Percentiles rank a stretch among this genome's conserved stretches.
phyloP scores from a whole-genome alignment of 1,139 yeast species.

The Lodderomyces orthopsilosis region DNA sequence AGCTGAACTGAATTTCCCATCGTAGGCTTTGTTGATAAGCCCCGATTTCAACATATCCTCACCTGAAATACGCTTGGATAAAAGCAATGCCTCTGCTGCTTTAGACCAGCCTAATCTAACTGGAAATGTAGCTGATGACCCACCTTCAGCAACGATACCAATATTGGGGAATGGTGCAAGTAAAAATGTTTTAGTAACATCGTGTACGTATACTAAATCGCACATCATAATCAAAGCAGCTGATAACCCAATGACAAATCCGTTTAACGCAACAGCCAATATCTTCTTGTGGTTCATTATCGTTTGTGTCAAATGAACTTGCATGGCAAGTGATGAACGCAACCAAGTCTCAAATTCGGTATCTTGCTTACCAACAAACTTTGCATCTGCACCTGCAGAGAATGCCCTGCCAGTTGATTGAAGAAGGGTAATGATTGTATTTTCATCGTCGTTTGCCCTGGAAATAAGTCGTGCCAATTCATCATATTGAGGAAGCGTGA shows the following conservation, averaged over 20 bases:
- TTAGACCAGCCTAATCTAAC: conserved; percentile 69
- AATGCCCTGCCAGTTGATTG: conserved; percentile 74
- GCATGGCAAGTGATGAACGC: conserved; percentile 61
- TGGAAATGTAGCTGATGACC: conserved; percentile 65
- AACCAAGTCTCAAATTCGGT: conserved; percentile 54
- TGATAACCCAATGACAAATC: conserved; percentile 80
- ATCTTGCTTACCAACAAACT: conserved; percentile 24
- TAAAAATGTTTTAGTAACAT: conserved; percentile 54
- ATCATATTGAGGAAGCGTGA: conserved; percentile 64
- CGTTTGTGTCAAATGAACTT: conserved; percentile 63
- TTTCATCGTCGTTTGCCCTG: conserved; percentile 61
- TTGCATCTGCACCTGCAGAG: conserved; percentile 76
- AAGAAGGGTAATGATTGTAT: conserved; percentile 63
- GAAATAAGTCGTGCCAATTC: conserved; percentile 60
- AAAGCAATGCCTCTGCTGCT: conserved; percentile 70
- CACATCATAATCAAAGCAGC: conserved; percentile 75
- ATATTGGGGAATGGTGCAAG: conserved; percentile 78
- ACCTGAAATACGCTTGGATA: conserved; percentile 64
- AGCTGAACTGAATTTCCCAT: conserved; percentile 43
- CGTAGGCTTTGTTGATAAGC: conserved; percentile 53
- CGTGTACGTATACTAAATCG: conserved; percentile 70
- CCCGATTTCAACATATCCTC: conserved; percentile 56
- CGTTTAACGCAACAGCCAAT: conserved; percentile 73
- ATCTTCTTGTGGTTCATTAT: conserved; percentile 71
- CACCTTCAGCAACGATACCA: conserved; percentile 85